Percentiles rank a stretch among this genome's conserved stretches.
Evolutionary conservation across 2,329 filamentous ascomycete genomes (phyloP).

Genomic region (Penicillium capsulatum): DNA sequence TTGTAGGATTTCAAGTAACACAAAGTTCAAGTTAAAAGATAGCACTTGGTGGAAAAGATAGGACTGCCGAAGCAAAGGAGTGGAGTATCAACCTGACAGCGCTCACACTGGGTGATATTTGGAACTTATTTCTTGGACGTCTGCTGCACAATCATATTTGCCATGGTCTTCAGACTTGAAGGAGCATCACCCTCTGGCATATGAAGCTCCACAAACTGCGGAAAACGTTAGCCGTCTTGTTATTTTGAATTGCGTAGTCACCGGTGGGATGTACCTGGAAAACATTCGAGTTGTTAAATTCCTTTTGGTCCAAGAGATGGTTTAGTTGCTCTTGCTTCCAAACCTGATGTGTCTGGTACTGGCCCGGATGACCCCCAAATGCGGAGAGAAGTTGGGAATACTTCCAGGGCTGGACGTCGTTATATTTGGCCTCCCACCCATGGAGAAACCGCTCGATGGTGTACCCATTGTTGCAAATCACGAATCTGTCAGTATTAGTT

Average conservation of each 20-base stretch:
- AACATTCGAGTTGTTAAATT: constrained; percentile 53
- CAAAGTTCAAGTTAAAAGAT: too few species aligned
- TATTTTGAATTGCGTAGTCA: constrained; percentile 26
- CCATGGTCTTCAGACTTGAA: constrained; percentile 61
- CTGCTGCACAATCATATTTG: too few species aligned
- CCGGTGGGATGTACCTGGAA: background rate
- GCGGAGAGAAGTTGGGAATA: constrained; percentile 64
- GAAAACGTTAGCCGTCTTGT: constrained; percentile 27
- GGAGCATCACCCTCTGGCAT: constrained; percentile 79
- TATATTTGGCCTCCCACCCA: constrained; percentile 69
- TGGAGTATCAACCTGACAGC: too few species aligned
- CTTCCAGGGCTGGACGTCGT: constrained; percentile 58
- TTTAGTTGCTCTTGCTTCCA: constrained; percentile 67
- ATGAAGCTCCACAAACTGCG: constrained; percentile 77
- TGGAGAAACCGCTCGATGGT: constrained; percentile 72
- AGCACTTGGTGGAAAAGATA: too few species aligned
- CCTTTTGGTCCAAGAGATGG: constrained; percentile 58
- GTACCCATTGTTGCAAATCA: constrained; percentile 79
- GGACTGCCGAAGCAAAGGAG: too few species aligned
- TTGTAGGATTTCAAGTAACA: too few species aligned
- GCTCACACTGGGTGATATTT: too few species aligned
- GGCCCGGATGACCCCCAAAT: constrained; percentile 59
- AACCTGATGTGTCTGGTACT: constrained; percentile 60
- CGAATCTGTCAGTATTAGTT: constrained; percentile 44
- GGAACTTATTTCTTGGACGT: too few species aligned